Evolutionary conservation across 768 basidiomycete species (phyloP).

Genomic region (Obba rivulosa): DNA sequence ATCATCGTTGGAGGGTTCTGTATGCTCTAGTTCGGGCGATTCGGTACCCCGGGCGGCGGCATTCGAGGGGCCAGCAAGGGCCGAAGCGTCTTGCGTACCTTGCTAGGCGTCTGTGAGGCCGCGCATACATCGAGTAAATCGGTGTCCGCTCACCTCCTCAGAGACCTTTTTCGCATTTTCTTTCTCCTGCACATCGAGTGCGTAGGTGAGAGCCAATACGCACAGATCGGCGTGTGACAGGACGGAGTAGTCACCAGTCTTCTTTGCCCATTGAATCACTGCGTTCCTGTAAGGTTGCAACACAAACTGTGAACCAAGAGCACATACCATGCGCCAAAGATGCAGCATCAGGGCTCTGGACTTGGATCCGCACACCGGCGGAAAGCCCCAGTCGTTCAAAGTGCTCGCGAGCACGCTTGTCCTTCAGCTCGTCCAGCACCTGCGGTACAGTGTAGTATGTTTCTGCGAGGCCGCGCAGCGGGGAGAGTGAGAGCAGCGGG

Average conservation of each 20-base stretch:
- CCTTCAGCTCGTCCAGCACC: constrained; percentile 86
- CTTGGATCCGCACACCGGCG: constrained; percentile 68
- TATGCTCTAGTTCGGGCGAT: neutral
- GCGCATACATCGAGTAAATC: neutral
- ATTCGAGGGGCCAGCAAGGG: neutral
- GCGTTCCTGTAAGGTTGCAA: constrained; percentile 14
- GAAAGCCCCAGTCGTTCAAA: constrained; percentile 73
- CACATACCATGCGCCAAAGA: constrained; percentile 60
- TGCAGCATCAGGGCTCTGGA: constrained; percentile 63
- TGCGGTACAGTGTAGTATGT: constrained; percentile 86
- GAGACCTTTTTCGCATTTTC: constrained; percentile 21
- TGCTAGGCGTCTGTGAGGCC: neutral
- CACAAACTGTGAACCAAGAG: neutral
- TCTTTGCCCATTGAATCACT: constrained; percentile 92
- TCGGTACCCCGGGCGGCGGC: neutral
- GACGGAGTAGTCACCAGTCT: constrained; percentile 93
- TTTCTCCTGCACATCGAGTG: constrained; percentile 55
- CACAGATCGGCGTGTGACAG: constrained; percentile 88
- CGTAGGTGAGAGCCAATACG: constrained; percentile 83
- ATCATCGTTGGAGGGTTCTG: neutral
- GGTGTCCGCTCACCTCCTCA: neutral
- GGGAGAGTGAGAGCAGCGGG: constrained; percentile 83
- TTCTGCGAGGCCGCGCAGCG: constrained; percentile 83
- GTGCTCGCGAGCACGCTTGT: constrained; percentile 82
- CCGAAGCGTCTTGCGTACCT: neutral